These are phyloP conservation scores for Phytophthora tentaculata DNA, from an alignment of 352 stramenopile genomes.

Conservation along the genomic window DNA sequence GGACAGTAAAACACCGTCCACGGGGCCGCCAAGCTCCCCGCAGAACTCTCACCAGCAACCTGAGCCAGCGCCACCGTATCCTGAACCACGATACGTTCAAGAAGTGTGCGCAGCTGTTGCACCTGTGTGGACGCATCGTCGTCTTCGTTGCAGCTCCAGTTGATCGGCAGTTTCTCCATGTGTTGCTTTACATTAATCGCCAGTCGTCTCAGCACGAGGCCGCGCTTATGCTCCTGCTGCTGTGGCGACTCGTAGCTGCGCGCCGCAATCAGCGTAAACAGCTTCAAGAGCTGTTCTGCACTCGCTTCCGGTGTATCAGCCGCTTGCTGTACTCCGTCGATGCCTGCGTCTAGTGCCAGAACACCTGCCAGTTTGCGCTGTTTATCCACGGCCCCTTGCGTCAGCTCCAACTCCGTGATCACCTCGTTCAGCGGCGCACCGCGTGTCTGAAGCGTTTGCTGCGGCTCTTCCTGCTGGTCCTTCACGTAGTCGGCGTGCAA, in stretches of 20 bases:
- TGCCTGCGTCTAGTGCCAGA: conserved; percentile 45
- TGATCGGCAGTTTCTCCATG: conserved; percentile 23
- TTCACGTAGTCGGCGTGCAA: conserved; percentile 36
- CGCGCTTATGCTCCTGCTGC: conserved; percentile 46
- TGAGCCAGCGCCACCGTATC: conserved; percentile 36
- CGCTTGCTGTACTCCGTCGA: conserved; percentile 12
- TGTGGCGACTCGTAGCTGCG: conserved; percentile 45
- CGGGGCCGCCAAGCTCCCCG: conserved; percentile 23
- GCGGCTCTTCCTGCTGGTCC: conserved; percentile 11
- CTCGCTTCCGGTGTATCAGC: conserved; percentile 13
- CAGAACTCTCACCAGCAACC: not conserved
- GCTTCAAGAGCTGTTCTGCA: conserved; percentile 31
- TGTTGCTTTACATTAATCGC: conserved; percentile 23
- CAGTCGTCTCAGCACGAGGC: conserved; percentile 43
- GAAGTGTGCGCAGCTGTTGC: conserved; percentile 41
- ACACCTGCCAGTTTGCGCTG: conserved; percentile 36
- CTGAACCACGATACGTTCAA: conserved; percentile 52
- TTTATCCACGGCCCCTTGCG: conserved; percentile 35
- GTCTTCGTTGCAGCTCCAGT: conserved; percentile 43
- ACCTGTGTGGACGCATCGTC: conserved; percentile 34
- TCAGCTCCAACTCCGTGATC: conserved; percentile 57
- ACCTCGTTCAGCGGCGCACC: conserved; percentile 55
- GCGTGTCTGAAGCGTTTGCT: not conserved
- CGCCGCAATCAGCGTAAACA: conserved; percentile 46
- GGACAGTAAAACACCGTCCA: conserved; percentile 70